phyloP scores from a whole-genome alignment of 164 flowering plant species.

The Macadamia integrifolia region DNA sequence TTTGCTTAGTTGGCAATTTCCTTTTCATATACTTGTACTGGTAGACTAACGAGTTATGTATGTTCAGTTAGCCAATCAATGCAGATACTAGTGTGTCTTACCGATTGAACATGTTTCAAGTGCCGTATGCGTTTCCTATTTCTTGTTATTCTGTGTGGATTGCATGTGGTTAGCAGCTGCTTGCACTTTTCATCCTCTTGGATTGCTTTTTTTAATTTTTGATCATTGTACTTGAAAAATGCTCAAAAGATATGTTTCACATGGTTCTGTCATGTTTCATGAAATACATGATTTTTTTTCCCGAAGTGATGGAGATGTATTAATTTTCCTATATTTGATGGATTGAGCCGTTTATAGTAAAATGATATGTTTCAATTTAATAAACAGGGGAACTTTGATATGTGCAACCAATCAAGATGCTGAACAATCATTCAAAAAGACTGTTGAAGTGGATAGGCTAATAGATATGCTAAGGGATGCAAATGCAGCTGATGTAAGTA shows the following conservation, averaged over 20 bases:
- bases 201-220: neutral
- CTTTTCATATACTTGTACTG: too few relatives aligned
- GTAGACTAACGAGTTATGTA: too few relatives aligned
- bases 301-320: neutral
- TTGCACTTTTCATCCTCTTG: neutral
- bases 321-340: conserved; percentile 3
- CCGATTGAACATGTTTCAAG: neutral
- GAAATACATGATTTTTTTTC: neutral
- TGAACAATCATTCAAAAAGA: conserved; percentile 70
- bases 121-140: neutral
- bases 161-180: neutral
- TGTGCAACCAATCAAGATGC: conserved; percentile 85
- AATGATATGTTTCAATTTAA: conserved; percentile 44
- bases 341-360: conserved; percentile 17
- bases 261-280: neutral
- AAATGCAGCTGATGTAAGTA: conserved; percentile 63
- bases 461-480: conserved; percentile 77
- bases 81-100: neutral
- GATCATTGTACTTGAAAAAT: neutral
- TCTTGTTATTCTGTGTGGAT: neutral
- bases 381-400: conserved; percentile 87
- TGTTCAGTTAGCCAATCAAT: too few relatives aligned
- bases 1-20: too few relatives aligned
- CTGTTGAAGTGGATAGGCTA: conserved; percentile 78
- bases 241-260: neutral